Conservation (phyloP, 1,284 basidiomycete species). For the Inonotus hispidus region DNA sequence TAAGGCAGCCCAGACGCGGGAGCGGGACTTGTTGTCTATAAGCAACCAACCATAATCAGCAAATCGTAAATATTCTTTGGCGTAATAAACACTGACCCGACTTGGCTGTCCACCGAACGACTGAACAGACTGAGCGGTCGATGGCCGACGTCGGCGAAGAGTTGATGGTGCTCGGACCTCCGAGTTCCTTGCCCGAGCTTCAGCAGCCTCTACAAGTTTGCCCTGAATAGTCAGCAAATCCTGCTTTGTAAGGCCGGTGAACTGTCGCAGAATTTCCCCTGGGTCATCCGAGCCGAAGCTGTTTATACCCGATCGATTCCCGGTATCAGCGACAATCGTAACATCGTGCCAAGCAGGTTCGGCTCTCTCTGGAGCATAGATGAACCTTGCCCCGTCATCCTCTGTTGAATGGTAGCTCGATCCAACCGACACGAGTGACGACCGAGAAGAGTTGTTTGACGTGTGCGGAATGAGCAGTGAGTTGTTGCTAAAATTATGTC, state of each 20-base stretch:
- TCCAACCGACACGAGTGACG: constrained; percentile 69
- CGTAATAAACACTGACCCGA: constrained; percentile 37
- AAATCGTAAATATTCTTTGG: constrained; percentile 2
- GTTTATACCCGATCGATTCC: neutral
- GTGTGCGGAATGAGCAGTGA: constrained; percentile 60
- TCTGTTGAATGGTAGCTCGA: constrained; percentile 82
- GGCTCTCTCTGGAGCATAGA: constrained; percentile 41
- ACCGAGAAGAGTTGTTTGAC: constrained; percentile 61
- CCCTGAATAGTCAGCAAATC: constrained; percentile 71
- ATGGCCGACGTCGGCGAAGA: constrained; percentile 62
- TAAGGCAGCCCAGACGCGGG: constrained; percentile 25
- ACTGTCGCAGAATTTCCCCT: constrained; percentile 57
- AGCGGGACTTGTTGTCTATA: constrained; percentile 52
- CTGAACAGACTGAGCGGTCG: constrained; percentile 75
- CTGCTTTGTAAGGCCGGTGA: constrained; percentile 58
- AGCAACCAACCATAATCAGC: constrained; percentile 13
- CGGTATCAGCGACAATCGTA: constrained; percentile 30
- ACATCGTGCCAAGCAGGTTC: constrained; percentile 60
- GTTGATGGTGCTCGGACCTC: constrained; percentile 55
- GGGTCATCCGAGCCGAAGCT: constrained; percentile 34
- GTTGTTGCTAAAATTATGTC: constrained; percentile 42
- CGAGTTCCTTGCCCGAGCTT: constrained; percentile 47
- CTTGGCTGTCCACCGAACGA: constrained; percentile 46
- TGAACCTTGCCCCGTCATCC: constrained; percentile 45
- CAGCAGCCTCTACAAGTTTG: constrained; percentile 56